Evolutionary conservation across 345 rosid genomes (phyloP), one percentile per base, ranked within the genome.

Genomic region (Cardamine occulta): DNA sequence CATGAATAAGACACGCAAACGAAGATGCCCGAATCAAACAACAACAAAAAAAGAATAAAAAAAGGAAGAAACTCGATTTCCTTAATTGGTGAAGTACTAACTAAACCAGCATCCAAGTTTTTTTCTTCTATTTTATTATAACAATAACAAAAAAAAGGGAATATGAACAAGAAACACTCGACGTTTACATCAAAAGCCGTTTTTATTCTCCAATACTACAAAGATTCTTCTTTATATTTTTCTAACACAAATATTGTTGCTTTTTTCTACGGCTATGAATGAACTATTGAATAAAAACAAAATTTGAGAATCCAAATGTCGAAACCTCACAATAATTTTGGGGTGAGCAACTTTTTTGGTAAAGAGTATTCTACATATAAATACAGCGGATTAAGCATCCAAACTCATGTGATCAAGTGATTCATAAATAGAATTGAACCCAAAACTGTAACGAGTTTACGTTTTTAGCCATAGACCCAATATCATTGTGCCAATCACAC

Each of bases 11-110:
- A 74, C 61, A 74, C 66, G 60, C 10, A 52, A 58, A 59, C 61
- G 6, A 47, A 74, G 67, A 74, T 67, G 67, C 61, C 29, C 13
- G 18, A 66, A 74, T 32, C 24, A 56, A 49, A 58, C 45, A 37
- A 47, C 60, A 21, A 4, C 34, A 35, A 18, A 23, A 29, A 23
- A 64, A 42, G 1, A 21, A 49, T 3, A 52, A 34, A 34, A 34
- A 59, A 74, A n/a, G 47, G 19, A 40, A 60, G 79, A 67, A 67
- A 68, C 74, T 29, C 31, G 24, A 59, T 68, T 75, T 51, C 79
- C 74, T 68, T 60, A 68, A 76, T 61, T 75, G 69, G 74, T 44
- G 35, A 75, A 59, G 39, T 75, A 75, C 70, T 68, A 61, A 68
- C 24, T 15, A 61, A 75, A 60, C 28, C 15, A 68, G 67, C 53